These are phyloP conservation scores for Cladorrhinum samala DNA, from an alignment of 495 filamentous ascomycete species.

Conservation along the genomic window DNA sequence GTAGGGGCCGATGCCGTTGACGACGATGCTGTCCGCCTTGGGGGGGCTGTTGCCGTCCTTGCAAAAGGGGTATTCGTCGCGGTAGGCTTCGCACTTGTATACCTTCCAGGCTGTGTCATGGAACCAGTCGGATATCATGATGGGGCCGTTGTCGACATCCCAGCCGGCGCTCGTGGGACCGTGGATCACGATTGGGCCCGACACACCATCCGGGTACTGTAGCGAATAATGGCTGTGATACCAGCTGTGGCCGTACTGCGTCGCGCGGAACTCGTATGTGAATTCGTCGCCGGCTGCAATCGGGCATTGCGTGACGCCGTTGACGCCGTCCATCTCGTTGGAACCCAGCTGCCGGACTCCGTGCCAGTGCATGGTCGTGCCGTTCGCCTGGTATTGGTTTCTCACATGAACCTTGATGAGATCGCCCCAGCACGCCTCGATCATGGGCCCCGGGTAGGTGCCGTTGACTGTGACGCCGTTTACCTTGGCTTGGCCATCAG, in stretches of 20 bases:
- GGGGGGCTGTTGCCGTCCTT: slow-evolving; percentile 26
- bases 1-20: slow-evolving; percentile 31
- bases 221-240: slow-evolving; percentile 52
- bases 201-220: slow-evolving; percentile 44
- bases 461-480: slow-evolving; percentile 10
- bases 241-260: slow-evolving; percentile 52
- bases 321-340: slow-evolving; percentile 41
- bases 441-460: slow-evolving; percentile 45
- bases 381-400: slow-evolving; percentile 28
- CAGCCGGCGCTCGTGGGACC: slow-evolving; percentile 33
- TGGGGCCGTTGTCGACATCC: slow-evolving; percentile 31
- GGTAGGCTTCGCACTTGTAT: slow-evolving; percentile 27
- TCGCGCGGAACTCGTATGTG: slow-evolving; percentile 48
- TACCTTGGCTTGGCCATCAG: slow-evolving; percentile 9
- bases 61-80: slow-evolving; percentile 42
- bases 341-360: slow-evolving; percentile 28
- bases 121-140: slow-evolving; percentile 28
- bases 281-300: slow-evolving; percentile 39
- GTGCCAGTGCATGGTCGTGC: slow-evolving; percentile 37
- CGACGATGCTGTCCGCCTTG: slow-evolving; percentile 19
- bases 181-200: slow-evolving; percentile 43
- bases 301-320: slow-evolving; percentile 42
- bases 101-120: slow-evolving; percentile 13
- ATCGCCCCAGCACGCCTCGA: slow-evolving; percentile 56
- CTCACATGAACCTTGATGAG: slow-evolving; percentile 48